Base-by-base conservation (phyloP, 495 filamentous ascomycete genomes). In the Daldinia decipiens region DNA sequence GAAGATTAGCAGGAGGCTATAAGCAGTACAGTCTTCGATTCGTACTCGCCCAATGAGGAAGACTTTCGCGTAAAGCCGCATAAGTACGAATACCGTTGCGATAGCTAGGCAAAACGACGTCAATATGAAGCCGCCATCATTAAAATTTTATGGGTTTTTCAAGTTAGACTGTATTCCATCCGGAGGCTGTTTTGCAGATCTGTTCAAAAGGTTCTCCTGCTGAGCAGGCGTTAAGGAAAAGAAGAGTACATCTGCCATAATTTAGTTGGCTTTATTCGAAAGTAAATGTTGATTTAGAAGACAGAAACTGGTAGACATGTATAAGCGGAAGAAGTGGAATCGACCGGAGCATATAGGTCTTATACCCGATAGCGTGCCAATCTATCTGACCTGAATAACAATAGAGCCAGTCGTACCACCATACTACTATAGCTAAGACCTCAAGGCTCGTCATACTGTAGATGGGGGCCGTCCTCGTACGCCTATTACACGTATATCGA, bases 161-260 rank as follows among this genome's bases (percentile, higher is more conserved):
- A 74, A 62, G 15, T 64, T 67, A 2, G 74, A 26, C 3, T 17
- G 54, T 9, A 69, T 60, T 9, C 71, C 74, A 3, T 29, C 29
- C 2, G 74, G 74, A 27, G 74, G 64, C 21, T 43, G 21, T 15
- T 70, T 12, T 5, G 71, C 65, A 13, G 74, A 71, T 13, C 40
- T 39, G 34, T 62, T 29, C n/a, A 68, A 38, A 32, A 58, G 36
- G 21, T 15, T 12, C 24, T 64, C 39, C 21, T 52, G 45, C 17
- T 36, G 2, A 5, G 17, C 24, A n/a, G 36, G 15, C 27, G 61
- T 12, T 9, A 64, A 27, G 3, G 52, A 47, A 26, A 52, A 55
- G 29, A 55, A 62, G 9, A 21, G 9, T 13, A 9, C 27, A 2
- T 39, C 15, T 39, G 15, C 26, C 27, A 53, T 53, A 31, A 21